Conservation (phyloP, 768 basidiomycete species). For the Cyclocybe cylindracea region DNA sequence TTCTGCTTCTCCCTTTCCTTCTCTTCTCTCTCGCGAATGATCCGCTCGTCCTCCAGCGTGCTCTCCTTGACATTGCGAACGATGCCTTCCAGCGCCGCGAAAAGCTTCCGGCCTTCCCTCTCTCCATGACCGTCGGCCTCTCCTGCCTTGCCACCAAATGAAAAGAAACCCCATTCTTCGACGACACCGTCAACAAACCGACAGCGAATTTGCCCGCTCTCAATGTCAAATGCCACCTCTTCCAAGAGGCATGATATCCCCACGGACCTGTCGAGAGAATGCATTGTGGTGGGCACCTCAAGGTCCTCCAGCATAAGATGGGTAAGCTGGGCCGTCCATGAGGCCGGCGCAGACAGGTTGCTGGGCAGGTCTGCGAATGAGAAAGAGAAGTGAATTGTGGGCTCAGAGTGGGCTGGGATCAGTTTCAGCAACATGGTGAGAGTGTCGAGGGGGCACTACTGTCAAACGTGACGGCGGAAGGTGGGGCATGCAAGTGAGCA, state of each 20-base stretch:
- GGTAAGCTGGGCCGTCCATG: constrained; percentile 59
- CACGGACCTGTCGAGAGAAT: constrained; percentile 61
- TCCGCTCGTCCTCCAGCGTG: constrained; percentile 40
- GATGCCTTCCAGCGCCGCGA: constrained; percentile 52
- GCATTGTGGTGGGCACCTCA: constrained; percentile 50
- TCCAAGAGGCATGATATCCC: constrained; percentile 55
- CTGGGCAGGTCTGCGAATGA: constrained; percentile 53
- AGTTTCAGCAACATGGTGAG: constrained; percentile 60
- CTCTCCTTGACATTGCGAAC: constrained; percentile 53
- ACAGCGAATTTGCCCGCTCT: constrained; percentile 45
- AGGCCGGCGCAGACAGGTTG: constrained; percentile 44
- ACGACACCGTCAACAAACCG: constrained; percentile 57
- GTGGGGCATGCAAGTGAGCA: too few relatives aligned
- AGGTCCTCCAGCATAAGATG: constrained; percentile 52
- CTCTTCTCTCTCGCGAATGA: constrained; percentile 34
- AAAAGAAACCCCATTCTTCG: constrained; percentile 44
- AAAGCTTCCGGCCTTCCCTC: constrained; percentile 12
- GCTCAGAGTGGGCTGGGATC: constrained; percentile 38
- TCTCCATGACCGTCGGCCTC: constrained; percentile 19
- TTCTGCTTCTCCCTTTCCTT: constrained; percentile 28
- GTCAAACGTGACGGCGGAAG: background rate
- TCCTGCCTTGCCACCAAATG: constrained; percentile 19
- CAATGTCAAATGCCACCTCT: constrained; percentile 65
- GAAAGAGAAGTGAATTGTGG: constrained; percentile 61
- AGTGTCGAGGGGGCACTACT: background rate